phyloP scores from a whole-genome alignment of 2,329 filamentous ascomycete species.

The Exserohilum rostratum region DNA sequence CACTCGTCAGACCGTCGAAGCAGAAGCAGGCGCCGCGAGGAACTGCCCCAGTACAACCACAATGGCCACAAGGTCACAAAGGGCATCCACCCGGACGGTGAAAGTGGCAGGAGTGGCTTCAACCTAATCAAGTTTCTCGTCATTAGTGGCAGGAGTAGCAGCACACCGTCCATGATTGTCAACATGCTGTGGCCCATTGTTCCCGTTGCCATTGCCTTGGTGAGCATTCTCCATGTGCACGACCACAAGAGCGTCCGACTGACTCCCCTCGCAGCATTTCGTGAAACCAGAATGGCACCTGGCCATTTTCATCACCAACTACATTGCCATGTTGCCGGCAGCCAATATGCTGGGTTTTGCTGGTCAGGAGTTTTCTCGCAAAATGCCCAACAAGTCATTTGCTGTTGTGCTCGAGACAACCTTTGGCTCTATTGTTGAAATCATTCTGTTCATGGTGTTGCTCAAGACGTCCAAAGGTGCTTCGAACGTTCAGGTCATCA shows the following conservation, averaged over 20 bases:
- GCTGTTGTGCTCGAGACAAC: slow-evolving; percentile 66
- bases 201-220: slow-evolving; percentile 71
- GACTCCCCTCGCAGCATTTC: slow-evolving; percentile 51
- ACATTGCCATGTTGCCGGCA: slow-evolving; percentile 77
- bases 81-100: slow-evolving; percentile 60
- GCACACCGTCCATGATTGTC: slow-evolving; percentile 66
- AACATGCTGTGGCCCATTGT: slow-evolving; percentile 79
- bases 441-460: slow-evolving; percentile 81
- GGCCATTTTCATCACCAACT: slow-evolving; percentile 71
- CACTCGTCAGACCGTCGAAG: slow-evolving; percentile 11
- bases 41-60: slow-evolving; percentile 51
- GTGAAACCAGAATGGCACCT: slow-evolving; percentile 63
- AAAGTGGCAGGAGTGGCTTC: slow-evolving; percentile 71
- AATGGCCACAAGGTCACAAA: slow-evolving; percentile 52
- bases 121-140: slow-evolving; percentile 68
- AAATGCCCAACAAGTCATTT: slow-evolving; percentile 72
- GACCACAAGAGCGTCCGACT: background rate
- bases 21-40: slow-evolving; percentile 14
- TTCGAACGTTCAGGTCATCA: slow-evolving; percentile 69
- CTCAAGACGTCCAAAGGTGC: slow-evolving; percentile 57
- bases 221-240: slow-evolving; percentile 35
- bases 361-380: slow-evolving; percentile 73
- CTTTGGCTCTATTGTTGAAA: slow-evolving; percentile 77
- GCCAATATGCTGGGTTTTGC: slow-evolving; percentile 79
- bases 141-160: slow-evolving; percentile 69